These are phyloP conservation scores for Westerdykella sp. DNA, from an alignment of 2,329 filamentous ascomycete species.

Conservation along the genomic window DNA sequence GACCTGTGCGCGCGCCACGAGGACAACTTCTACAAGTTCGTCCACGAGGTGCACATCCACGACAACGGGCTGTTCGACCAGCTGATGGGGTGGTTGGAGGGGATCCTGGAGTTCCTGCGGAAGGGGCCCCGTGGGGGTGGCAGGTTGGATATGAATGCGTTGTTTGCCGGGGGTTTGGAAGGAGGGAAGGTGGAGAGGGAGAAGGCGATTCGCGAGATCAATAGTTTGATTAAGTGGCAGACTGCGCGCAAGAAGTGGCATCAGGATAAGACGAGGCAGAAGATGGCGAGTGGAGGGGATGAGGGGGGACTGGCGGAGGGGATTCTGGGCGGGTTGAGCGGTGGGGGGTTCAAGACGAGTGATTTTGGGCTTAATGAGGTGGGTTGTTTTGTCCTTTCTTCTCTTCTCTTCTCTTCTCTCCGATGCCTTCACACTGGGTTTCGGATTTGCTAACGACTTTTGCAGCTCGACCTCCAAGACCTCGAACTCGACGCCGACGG, in stretches of 20 bases:
- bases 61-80: slow-evolving; percentile 95
- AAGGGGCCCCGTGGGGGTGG: slow-evolving; percentile 73
- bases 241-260: slow-evolving; percentile 97
- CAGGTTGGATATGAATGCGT: slow-evolving; percentile 86
- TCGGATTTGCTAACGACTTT: not conserved
- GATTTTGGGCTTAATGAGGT: slow-evolving; percentile 88
- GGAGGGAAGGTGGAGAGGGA: slow-evolving; percentile 62
- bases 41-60: slow-evolving; percentile 94
- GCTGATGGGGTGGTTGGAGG: slow-evolving; percentile 95
- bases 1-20: slow-evolving; percentile 93
- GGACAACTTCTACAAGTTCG: slow-evolving; percentile 97
- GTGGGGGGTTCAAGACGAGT: slow-evolving; percentile 60
- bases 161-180: slow-evolving; percentile 75
- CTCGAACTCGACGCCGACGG: slow-evolving; percentile 70
- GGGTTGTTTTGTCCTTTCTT: slow-evolving; percentile 15
- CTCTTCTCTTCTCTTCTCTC: not conserved
- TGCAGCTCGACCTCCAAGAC: slow-evolving; percentile 68
- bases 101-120: slow-evolving; percentile 86
- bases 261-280: slow-evolving; percentile 92
- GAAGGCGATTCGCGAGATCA: slow-evolving; percentile 71
- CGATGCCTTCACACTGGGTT: not conserved
- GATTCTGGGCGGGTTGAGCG: slow-evolving; percentile 26
- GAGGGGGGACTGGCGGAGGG: slow-evolving; percentile 32
- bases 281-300: slow-evolving; percentile 78
- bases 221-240: slow-evolving; percentile 86